Percentiles rank a stretch among this genome's conserved stretches.
Evolutionary conservation across 139 green algal genomes (phyloP).

Genomic region (Chlorella sorokiniana): DNA sequence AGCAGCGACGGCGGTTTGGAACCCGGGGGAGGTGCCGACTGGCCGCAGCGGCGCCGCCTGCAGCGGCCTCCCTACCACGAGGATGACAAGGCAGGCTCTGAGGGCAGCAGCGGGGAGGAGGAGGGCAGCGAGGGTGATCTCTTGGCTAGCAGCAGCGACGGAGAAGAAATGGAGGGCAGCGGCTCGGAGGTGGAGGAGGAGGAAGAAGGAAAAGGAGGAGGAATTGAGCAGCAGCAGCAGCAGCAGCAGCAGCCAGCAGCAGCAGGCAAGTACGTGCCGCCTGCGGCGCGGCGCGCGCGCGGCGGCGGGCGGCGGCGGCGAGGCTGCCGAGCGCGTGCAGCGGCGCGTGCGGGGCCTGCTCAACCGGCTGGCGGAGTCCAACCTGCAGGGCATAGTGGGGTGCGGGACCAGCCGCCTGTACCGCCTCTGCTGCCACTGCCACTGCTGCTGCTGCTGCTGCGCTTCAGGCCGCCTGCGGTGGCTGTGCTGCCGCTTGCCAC

Average conservation of each 20-base stretch:
- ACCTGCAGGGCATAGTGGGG: constrained; percentile 64
- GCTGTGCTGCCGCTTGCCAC: too few species aligned
- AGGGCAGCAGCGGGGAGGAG: constrained; percentile 1
- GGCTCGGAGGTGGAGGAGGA: not conserved
- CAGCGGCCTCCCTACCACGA: too few species aligned
- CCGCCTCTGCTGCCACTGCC: not conserved
- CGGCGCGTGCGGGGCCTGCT: constrained; percentile 72
- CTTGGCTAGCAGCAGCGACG: constrained; percentile 16
- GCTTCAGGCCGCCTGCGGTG: too few species aligned
- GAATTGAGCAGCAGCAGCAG: constrained; percentile 14
- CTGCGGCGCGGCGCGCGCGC: constrained; percentile 52
- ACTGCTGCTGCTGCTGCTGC: too few species aligned
- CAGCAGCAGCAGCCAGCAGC: not conserved
- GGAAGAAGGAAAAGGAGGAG: constrained; percentile 22
- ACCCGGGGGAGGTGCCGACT: not conserved
- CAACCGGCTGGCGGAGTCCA: constrained; percentile 78
- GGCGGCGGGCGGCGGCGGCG: constrained; percentile 11
- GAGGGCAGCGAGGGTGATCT: not conserved
- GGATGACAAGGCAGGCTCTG: not conserved
- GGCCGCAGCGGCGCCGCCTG: not conserved
- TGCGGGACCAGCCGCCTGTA: too few species aligned
- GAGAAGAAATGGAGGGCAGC: not conserved
- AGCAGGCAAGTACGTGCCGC: constrained; percentile 61
- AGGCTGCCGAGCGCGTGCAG: constrained; percentile 40
- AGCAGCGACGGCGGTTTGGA: too few species aligned